phyloP scores from a whole-genome alignment of 768 basidiomycete species.

The Mycena maculata region DNA sequence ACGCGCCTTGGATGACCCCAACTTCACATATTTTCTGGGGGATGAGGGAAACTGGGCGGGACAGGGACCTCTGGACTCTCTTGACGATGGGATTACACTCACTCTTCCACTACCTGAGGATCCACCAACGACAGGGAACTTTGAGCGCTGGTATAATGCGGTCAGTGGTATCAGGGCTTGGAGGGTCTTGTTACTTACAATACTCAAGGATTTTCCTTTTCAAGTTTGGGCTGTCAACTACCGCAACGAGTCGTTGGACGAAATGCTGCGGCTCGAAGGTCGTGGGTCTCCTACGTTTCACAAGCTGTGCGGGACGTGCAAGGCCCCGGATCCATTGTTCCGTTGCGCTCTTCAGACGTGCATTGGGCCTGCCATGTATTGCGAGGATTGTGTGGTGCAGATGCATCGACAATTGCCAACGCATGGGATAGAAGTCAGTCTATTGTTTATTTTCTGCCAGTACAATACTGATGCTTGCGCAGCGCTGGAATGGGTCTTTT shows the following conservation, averaged over 20 bases:
- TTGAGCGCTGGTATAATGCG: conserved; percentile 4
- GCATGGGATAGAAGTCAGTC: not conserved
- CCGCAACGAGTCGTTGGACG: not conserved
- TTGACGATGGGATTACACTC: not conserved
- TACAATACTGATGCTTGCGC: not conserved
- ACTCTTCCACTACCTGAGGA: not conserved
- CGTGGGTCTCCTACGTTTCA: not conserved
- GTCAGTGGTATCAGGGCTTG: not conserved
- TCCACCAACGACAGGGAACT: not conserved
- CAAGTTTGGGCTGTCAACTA: not conserved
- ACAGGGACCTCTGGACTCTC: no score
- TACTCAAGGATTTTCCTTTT: not conserved
- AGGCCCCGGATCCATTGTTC: not conserved
- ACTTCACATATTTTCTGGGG: not conserved
- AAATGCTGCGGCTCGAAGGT: not conserved
- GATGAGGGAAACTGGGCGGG: not conserved
- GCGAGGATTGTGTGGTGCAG: not conserved
- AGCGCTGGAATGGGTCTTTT: not conserved
- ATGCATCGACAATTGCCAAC: not conserved
- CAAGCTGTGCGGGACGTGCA: not conserved
- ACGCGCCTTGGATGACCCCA: not conserved
- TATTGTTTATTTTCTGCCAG: not conserved
- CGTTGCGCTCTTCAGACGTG: not conserved
- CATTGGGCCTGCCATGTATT: not conserved
- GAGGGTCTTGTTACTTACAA: not conserved